Evolutionary conservation across 257 asterid species (phyloP).

Genomic region (Nicotiana noctiflora): DNA sequence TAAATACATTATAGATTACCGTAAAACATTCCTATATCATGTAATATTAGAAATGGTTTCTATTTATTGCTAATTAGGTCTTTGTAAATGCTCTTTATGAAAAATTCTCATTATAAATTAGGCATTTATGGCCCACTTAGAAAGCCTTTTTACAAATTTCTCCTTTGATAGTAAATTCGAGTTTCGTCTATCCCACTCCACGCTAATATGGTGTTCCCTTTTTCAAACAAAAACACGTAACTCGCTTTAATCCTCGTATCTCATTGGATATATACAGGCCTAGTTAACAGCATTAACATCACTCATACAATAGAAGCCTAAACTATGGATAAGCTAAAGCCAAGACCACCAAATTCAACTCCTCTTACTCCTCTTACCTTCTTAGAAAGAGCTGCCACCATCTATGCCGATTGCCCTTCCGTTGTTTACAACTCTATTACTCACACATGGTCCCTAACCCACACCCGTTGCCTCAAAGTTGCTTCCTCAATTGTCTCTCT

Average conservation of each 20-base stretch:
- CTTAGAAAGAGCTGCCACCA: constrained; percentile 49
- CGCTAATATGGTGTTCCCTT: too few relatives aligned
- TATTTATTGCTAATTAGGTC: too few relatives aligned
- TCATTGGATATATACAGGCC: not conserved
- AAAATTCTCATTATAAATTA: too few relatives aligned
- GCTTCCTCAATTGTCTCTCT: constrained; percentile 50
- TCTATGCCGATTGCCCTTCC: constrained; percentile 56
- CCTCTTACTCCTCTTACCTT: constrained; percentile 56
- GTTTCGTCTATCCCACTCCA: too few relatives aligned
- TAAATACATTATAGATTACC: too few relatives aligned
- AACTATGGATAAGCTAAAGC: constrained; percentile 32
- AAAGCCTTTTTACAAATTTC: too few relatives aligned
- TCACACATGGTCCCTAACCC: constrained; percentile 60
- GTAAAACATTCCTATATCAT: too few relatives aligned
- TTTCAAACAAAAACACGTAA: not conserved
- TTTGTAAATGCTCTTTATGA: too few relatives aligned
- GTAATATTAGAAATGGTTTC: too few relatives aligned
- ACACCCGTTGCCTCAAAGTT: constrained; percentile 33
- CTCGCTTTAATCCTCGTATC: not conserved
- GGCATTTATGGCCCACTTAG: too few relatives aligned
- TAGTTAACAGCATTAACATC: not conserved
- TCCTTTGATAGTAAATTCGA: too few relatives aligned
- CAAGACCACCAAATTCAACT: constrained; percentile 41
- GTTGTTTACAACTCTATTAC: constrained; percentile 32
- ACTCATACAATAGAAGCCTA: not conserved